A percentile compares a stretch with the other conserved stretches of the same genome.
These are phyloP conservation scores for Pleurotus citrinopileatus DNA, from an alignment of 768 basidiomycete genomes.

Conservation along the genomic window DNA sequence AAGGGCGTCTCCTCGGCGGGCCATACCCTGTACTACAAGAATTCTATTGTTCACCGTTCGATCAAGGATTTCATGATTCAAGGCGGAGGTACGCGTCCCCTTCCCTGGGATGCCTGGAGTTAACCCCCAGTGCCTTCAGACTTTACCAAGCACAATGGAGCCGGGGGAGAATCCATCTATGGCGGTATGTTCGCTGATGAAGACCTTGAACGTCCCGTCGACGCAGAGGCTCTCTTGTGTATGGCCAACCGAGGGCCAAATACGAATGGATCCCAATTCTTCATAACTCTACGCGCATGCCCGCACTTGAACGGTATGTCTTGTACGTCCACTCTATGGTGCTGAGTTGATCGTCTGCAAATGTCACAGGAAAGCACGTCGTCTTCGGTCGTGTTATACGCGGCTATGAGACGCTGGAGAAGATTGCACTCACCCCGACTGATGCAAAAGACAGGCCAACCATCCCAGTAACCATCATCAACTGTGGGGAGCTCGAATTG, in stretches of 20 bases:
- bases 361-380: constrained; percentile 43
- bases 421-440: constrained; percentile 60
- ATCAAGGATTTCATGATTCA: constrained; percentile 82
- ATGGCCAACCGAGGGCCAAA: constrained; percentile 89
- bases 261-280: constrained; percentile 88
- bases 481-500: constrained; percentile 85
- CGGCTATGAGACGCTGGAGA: constrained; percentile 55
- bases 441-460: constrained; percentile 76
- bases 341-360: neutral
- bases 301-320: constrained; percentile 68
- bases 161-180: constrained; percentile 82
- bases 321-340: constrained; percentile 18
- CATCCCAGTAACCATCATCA: constrained; percentile 62
- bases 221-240: constrained; percentile 70
- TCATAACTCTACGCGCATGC: constrained; percentile 75
- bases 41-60: constrained; percentile 72
- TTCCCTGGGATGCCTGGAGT: neutral
- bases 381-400: constrained; percentile 54
- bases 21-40: constrained; percentile 82
- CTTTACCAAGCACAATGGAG: constrained; percentile 77
- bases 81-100: constrained; percentile 56
- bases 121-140: constrained; percentile 40
- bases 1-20: constrained; percentile 68
- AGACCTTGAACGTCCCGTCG: constrained; percentile 59
- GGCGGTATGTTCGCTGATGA: constrained; percentile 77